Percentiles rank a stretch among this genome's conserved stretches.
Evolutionary conservation across 768 basidiomycete genomes (phyloP).

Genomic region (Phylloporus scabripes): DNA sequence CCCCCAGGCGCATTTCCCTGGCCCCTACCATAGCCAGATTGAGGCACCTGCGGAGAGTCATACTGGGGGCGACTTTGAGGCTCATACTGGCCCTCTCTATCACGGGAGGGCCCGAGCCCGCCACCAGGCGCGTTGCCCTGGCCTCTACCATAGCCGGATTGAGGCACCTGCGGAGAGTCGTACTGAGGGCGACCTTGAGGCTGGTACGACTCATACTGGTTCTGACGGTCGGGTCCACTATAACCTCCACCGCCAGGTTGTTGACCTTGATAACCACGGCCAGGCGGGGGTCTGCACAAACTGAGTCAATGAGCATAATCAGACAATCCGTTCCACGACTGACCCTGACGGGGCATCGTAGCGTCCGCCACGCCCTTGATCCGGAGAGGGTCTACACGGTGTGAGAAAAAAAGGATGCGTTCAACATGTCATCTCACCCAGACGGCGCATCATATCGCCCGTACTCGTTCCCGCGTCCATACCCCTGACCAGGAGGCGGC

Average conservation of each 20-base stretch:
- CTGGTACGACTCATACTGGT: conserved; percentile 9
- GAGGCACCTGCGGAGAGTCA: neutral
- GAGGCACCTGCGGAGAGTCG: neutral
- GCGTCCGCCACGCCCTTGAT: conserved; percentile 1
- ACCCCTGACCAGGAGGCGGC: neutral
- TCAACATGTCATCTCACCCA: conserved; percentile 7
- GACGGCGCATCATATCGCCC: conserved; percentile 2
- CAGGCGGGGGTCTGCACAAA: conserved; percentile 6
- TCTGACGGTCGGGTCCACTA: conserved; percentile 3
- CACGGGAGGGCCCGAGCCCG: neutral
- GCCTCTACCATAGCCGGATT: neutral
- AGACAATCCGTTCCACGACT: neutral
- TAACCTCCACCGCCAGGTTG: conserved; percentile 7
- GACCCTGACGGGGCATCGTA: conserved; percentile 14
- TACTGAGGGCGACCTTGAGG: conserved; percentile 9
- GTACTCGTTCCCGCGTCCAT: neutral
- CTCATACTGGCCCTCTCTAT: conserved; percentile 16
- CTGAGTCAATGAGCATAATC: neutral
- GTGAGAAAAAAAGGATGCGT: neutral
- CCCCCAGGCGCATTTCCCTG: conserved; percentile 14
- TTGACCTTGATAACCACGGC: conserved; percentile 6
- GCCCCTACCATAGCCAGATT: conserved; percentile 1
- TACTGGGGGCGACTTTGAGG: conserved; percentile 9
- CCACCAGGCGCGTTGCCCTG: neutral
- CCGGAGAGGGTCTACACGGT: conserved; percentile 7